These are phyloP conservation scores for Aeminium ludgeri DNA, from an alignment of 495 filamentous ascomycete genomes.

Conservation along the genomic window DNA sequence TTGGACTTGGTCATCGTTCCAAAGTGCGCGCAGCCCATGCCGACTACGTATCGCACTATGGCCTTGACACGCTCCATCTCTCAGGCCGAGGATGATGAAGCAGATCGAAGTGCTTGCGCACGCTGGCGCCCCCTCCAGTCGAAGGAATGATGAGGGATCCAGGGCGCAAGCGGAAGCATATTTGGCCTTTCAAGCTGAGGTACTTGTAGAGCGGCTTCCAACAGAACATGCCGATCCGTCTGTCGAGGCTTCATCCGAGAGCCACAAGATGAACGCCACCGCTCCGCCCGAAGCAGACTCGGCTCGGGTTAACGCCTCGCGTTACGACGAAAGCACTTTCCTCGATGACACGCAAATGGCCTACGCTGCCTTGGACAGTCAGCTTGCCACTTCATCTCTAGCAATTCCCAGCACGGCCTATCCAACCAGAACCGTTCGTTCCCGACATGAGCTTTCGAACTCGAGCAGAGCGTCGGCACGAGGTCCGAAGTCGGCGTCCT, in stretches of 20 bases:
- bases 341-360: slow-evolving; percentile 23
- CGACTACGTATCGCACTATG: neutral
- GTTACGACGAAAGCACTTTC: slow-evolving; percentile 2
- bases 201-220: neutral
- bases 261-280: no score
- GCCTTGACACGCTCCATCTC: neutral
- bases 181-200: slow-evolving; percentile 13
- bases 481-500: no score
- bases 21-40: neutral
- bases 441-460: no score
- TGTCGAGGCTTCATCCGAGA: no score
- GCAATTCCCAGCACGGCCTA: neutral
- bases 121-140: slow-evolving; percentile 21
- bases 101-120: slow-evolving; percentile 23
- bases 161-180: slow-evolving; percentile 21
- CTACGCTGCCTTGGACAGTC: slow-evolving; percentile 19
- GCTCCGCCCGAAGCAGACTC: no score
- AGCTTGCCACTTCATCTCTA: slow-evolving; percentile 18
- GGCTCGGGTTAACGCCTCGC: neutral
- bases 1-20: neutral
- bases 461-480: no score
- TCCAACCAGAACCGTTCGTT: neutral
- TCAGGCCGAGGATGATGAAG: slow-evolving; percentile 6
- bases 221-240: neutral
- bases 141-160: slow-evolving; percentile 21